Evolutionary conservation across 305 asterid species (phyloP), one percentile per base, ranked within the genome.

Genomic region (Solanum hybrid): DNA sequence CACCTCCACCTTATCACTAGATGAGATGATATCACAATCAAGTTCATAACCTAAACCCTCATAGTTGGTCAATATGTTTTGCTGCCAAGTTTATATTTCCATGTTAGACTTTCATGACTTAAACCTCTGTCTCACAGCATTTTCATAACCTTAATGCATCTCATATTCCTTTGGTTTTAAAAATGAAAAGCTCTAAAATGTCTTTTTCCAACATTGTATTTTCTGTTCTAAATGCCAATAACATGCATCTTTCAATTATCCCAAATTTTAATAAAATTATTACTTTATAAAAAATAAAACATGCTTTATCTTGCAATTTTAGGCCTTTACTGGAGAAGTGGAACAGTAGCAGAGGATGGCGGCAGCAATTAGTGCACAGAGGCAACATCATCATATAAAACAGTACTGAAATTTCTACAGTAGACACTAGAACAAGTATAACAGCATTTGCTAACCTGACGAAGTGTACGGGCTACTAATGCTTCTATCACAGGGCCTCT

Each of bases 401-500:
- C 22, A 87, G 12, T 19, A 60, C 17, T 10, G 40, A 29, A 69
- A 56, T 66, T 38, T 45, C 37, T 71, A 27, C 31, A 80, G 77
- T 78, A 37, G 42, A 89, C 31, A 79, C 78, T 40, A 42, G 64
- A 90, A 87, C 32, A 72, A 78, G 91, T 80, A 71, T 37, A 90
- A 88, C 89, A 36, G 87, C 90, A 51, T 87, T 71, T 90, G 73
- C 92, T 86, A 91, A 95, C 99, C 98, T 97, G 99, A 37, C 99
- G 99, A 90, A 97, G 98, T 87, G 99, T 97, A 80, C 99, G 98
- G 82, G 99, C 99, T 80, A 97, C 99, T 89, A 97, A 93, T 90
- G 99, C 99, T 94, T 97, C 99, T 86, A 96, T 96, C 22, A 97
- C 99, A 89, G 99, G 94, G 88, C 99, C 99, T 92, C 99, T 94